These are phyloP conservation scores for Tricholoma hemisulphureum DNA, from an alignment of 768 basidiomycete genomes.

Conservation along the genomic window DNA sequence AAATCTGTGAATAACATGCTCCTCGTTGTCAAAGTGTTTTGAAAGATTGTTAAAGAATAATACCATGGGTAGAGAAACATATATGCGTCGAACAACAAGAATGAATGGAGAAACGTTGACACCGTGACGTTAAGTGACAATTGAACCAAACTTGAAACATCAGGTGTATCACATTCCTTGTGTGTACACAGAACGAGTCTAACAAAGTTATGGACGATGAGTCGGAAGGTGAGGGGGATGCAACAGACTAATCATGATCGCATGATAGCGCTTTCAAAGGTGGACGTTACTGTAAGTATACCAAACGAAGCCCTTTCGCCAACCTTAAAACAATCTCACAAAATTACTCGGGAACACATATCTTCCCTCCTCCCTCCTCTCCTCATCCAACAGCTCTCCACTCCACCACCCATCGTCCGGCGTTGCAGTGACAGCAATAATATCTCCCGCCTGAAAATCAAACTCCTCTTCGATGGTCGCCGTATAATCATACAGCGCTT, in stretches of 20 bases:
- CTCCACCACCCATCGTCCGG: constrained; percentile 99
- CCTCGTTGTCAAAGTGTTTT: background rate
- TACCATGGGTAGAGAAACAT: background rate
- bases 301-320: too few species aligned
- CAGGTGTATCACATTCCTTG: too few species aligned
- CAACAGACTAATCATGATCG: too few species aligned
- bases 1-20: background rate
- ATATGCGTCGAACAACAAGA: background rate
- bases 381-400: constrained; percentile 78
- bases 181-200: too few species aligned
- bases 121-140: background rate
- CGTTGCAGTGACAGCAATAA: constrained; percentile 92
- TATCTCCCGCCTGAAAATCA: constrained; percentile 93
- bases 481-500: constrained; percentile 84
- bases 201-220: too few species aligned
- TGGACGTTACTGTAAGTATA: too few species aligned
- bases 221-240: too few species aligned
- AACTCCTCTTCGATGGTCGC: constrained; percentile 91
- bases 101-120: background rate
- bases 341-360: constrained; percentile 89
- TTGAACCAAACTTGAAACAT: too few species aligned
- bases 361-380: constrained; percentile 63
- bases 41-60: background rate
- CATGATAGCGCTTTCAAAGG: too few species aligned
- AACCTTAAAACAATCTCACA: constrained; percentile 65